Evolutionary conservation across 495 filamentous ascomycete genomes (phyloP).

Genomic region (Halenospora varia): DNA sequence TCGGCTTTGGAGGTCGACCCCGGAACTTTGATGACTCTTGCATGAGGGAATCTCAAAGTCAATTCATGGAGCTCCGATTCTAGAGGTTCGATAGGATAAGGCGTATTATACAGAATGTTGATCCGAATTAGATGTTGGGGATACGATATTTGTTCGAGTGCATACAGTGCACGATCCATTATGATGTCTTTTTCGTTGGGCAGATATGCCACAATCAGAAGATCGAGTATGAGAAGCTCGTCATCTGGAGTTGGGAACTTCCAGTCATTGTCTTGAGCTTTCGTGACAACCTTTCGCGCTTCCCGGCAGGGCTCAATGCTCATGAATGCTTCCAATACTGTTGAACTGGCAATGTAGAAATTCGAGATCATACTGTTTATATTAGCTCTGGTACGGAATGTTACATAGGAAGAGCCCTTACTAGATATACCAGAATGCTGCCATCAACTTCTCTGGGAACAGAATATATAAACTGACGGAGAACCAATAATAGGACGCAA

Average conservation of each 20-base stretch:
- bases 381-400: too few species aligned
- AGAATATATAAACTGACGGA: conserved; percentile 34
- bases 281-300: conserved; percentile 26
- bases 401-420: too few species aligned
- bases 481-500: conserved; percentile 34
- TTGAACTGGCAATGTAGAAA: too few species aligned
- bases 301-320: conserved; percentile 28
- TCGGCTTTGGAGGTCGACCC: conserved; percentile 37
- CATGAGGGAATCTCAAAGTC: conserved; percentile 18
- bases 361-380: too few species aligned
- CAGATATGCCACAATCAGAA: conserved; percentile 39
- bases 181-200: conserved; percentile 42
- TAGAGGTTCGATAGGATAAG: conserved; percentile 31
- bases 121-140: conserved; percentile 33
- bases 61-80: conserved; percentile 29
- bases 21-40: conserved; percentile 34
- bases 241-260: conserved; percentile 32
- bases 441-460: conserved; percentile 26
- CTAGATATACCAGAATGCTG: too few species aligned
- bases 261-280: conserved; percentile 31
- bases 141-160: conserved; percentile 34
- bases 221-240: conserved; percentile 32
- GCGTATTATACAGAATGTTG: conserved; percentile 39
- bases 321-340: conserved; percentile 35
- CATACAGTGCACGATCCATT: conserved; percentile 33